Evolutionary conservation across 257 asterid species (phyloP).

Genomic region (Datura wrightii): DNA sequence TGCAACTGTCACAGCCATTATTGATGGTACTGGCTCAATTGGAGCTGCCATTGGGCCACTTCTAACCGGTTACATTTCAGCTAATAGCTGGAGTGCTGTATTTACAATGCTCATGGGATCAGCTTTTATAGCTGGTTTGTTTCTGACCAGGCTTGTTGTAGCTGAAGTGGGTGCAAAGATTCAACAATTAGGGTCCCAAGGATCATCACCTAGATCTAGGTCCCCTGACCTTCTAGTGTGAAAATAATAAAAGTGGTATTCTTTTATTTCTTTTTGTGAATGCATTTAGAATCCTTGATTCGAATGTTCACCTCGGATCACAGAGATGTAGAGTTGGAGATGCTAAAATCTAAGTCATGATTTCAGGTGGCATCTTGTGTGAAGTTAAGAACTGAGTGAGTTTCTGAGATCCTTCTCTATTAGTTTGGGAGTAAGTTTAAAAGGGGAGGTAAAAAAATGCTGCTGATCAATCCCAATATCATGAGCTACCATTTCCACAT

Average conservation of each 20-base stretch:
- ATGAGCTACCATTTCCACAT: conserved; percentile 12
- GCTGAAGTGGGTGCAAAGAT: conserved; percentile 83
- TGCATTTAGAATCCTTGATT: neutral
- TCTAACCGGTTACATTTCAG: conserved; percentile 87
- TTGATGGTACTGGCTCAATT: conserved; percentile 95
- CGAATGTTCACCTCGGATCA: conserved; percentile 22
- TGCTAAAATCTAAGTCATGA: neutral
- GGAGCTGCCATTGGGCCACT: conserved; percentile 98
- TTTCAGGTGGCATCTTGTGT: neutral
- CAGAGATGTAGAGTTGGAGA: conserved; percentile 31
- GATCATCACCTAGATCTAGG: conserved; percentile 36
- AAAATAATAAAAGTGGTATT: conserved; percentile 28
- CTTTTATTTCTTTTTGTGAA: neutral
- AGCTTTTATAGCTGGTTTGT: conserved; percentile 81
- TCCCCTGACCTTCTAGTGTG: conserved; percentile 57
- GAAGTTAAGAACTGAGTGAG: neutral
- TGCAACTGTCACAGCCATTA: conserved; percentile 95
- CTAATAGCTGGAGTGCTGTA: conserved; percentile 86
- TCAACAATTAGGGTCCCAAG: conserved; percentile 49
- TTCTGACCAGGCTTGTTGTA: conserved; percentile 78
- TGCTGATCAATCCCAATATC: neutral
- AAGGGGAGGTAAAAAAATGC: neutral
- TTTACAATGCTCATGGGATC: conserved; percentile 92
- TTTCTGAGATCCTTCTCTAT: neutral
- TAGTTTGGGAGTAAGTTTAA: neutral